Conservation (phyloP, 345 rosid species). For the Nasturtium officinale region DNA sequence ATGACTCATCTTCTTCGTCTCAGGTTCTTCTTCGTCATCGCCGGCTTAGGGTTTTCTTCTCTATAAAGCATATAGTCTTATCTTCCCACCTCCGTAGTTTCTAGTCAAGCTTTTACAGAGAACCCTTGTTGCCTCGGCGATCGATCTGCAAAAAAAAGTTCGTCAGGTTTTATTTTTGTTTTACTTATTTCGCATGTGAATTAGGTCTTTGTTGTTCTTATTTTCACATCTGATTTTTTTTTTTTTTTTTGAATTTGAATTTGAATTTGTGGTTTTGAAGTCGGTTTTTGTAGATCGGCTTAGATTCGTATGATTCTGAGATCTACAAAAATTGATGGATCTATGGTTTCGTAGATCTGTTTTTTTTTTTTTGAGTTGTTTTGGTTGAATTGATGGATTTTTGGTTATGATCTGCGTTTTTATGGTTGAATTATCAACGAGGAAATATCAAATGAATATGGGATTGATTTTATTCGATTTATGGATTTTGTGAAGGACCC, state of each 20-base stretch:
- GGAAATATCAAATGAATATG: neutral
- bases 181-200: neutral
- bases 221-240: neutral
- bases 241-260: neutral
- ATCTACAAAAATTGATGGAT: too few relatives aligned
- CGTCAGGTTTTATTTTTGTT: slow-evolving; percentile 7
- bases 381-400: slow-evolving; percentile 1
- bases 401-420: too few relatives aligned
- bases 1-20: slow-evolving; percentile 28
- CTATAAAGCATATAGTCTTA: slow-evolving; percentile 17
- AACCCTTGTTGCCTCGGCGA: slow-evolving; percentile 45
- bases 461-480: slow-evolving; percentile 22
- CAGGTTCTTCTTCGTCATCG: slow-evolving; percentile 43
- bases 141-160: slow-evolving; percentile 38
- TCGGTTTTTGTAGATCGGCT: slow-evolving; percentile 37
- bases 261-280: neutral
- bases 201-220: neutral
- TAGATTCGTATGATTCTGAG: slow-evolving; percentile 37
- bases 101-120: slow-evolving; percentile 16
- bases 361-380: neutral
- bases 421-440: neutral
- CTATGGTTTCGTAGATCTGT: too few relatives aligned
- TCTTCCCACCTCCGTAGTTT: neutral
- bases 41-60: slow-evolving; percentile 49
- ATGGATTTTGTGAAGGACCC: neutral